Evolutionary conservation across 2,329 filamentous ascomycete genomes (phyloP).

Genomic region (Xylariaceae sp.): DNA sequence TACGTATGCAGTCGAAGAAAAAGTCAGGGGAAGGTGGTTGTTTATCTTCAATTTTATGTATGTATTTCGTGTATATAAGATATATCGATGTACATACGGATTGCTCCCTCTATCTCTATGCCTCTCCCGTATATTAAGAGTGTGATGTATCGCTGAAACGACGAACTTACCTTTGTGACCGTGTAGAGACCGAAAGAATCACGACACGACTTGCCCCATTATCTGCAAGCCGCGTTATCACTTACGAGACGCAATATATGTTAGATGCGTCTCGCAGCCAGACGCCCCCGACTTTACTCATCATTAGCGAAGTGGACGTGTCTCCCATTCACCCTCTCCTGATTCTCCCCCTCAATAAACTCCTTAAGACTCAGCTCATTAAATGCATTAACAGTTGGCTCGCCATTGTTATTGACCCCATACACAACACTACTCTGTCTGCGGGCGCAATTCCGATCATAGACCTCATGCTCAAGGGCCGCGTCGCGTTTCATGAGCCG

Average conservation of each 20-base stretch:
- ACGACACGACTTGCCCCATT: too few relatives aligned
- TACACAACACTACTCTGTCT: too few relatives aligned
- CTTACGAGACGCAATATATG: background rate
- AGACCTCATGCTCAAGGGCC: background rate
- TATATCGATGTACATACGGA: too few relatives aligned
- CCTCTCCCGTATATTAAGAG: too few relatives aligned
- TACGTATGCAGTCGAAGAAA: too few relatives aligned
- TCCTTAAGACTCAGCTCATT: constrained; percentile 7
- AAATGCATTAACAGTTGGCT: constrained; percentile 2
- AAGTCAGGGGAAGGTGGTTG: too few relatives aligned
- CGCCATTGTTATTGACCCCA: background rate
- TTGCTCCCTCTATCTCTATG: too few relatives aligned
- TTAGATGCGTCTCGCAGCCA: background rate
- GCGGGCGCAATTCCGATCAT: background rate
- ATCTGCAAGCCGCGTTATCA: background rate
- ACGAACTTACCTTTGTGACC: too few relatives aligned
- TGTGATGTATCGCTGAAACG: too few relatives aligned
- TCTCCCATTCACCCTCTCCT: background rate
- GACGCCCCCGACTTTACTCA: background rate
- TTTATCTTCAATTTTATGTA: too few relatives aligned
- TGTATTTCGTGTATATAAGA: too few relatives aligned
- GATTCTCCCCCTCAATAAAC: background rate
- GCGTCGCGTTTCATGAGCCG: background rate
- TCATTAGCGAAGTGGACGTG: background rate
- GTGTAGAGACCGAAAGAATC: too few relatives aligned